Evolutionary conservation across 768 basidiomycete species (phyloP).

Genomic region (Candolleomyces aberdarensis): DNA sequence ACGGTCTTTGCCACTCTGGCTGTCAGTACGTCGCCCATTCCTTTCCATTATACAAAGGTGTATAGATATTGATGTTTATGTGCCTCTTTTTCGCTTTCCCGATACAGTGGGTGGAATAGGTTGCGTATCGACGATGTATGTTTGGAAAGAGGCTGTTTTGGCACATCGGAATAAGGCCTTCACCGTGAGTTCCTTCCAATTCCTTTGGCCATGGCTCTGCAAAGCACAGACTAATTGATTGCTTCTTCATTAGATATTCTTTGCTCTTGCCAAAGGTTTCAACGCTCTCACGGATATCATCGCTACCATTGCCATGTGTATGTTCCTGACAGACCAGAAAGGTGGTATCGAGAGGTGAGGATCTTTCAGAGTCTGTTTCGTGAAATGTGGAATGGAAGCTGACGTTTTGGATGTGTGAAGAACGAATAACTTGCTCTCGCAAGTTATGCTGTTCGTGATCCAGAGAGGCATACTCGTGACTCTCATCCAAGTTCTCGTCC

Average conservation of each 20-base stretch:
- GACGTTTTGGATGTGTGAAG: slow-evolving; percentile 18
- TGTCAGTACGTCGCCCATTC: slow-evolving; percentile 20
- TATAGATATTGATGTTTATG: background rate
- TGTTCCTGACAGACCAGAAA: slow-evolving; percentile 32
- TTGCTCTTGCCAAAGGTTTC: slow-evolving; percentile 43
- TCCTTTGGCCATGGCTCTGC: too few relatives aligned
- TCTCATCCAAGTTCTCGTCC: slow-evolving; percentile 35
- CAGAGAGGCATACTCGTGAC: slow-evolving; percentile 44
- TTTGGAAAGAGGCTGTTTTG: slow-evolving; percentile 29
- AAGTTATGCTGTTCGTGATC: slow-evolving; percentile 37
- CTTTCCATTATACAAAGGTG: background rate
- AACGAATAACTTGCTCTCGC: slow-evolving; percentile 37
- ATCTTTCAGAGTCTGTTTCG: background rate
- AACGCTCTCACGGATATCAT: slow-evolving; percentile 40
- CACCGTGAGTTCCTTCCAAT: slow-evolving; percentile 18
- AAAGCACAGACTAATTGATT: too few relatives aligned
- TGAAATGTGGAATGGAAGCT: background rate
- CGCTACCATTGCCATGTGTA: slow-evolving; percentile 43
- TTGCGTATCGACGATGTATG: slow-evolving; percentile 33
- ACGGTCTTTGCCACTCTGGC: slow-evolving; percentile 23
- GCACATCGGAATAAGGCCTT: slow-evolving; percentile 26
- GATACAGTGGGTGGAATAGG: slow-evolving; percentile 5
- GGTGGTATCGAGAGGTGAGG: slow-evolving; percentile 37
- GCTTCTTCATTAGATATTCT: slow-evolving; percentile 29
- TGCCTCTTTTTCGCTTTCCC: background rate